These are phyloP conservation scores for Lachnellula occidentalis DNA, from an alignment of 2,329 filamentous ascomycete genomes.

Conservation along the genomic window DNA sequence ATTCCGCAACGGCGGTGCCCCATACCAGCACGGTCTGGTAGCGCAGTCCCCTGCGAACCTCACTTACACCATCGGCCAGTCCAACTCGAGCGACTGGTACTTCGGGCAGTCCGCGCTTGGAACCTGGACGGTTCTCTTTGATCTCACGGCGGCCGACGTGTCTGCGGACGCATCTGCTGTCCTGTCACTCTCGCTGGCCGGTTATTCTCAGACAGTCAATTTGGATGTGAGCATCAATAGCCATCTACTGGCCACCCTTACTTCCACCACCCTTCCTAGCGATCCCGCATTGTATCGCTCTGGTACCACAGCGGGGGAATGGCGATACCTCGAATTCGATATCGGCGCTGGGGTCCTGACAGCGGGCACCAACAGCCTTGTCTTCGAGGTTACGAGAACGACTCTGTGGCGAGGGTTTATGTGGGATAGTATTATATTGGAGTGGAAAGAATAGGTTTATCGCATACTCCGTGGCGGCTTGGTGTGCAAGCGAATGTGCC, in stretches of 20 bases:
- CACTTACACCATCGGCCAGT: conserved; percentile 38
- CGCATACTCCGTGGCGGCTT: too few species aligned
- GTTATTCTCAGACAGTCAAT: conserved; percentile 26
- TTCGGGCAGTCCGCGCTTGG: conserved; percentile 36
- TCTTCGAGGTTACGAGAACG: conserved; percentile 33
- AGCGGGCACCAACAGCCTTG: conserved; percentile 33
- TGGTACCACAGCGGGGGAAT: conserved; percentile 38
- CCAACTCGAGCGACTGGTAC: conserved; percentile 40
- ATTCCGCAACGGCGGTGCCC: conserved; percentile 39
- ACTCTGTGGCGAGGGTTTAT: conserved; percentile 36
- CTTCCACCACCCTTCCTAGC: conserved; percentile 28
- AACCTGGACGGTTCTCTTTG: conserved; percentile 11
- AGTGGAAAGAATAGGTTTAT: conserved; percentile 17
- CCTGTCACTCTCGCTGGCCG: conserved; percentile 12
- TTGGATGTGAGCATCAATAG: conserved; percentile 35
- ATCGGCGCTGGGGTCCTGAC: conserved; percentile 30
- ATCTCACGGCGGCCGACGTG: conserved; percentile 1
- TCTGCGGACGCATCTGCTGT: not conserved
- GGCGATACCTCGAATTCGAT: conserved; percentile 36
- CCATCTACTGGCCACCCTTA: conserved; percentile 33
- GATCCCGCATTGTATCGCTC: conserved; percentile 39
- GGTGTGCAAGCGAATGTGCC: too few species aligned
- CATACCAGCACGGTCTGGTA: conserved; percentile 41
- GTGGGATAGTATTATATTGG: conserved; percentile 38
- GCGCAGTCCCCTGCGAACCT: conserved; percentile 40